A percentile compares a stretch with the other conserved stretches of the same genome.
These are phyloP conservation scores for Irpex lacteus DNA, from an alignment of 1,284 basidiomycete genomes.

Conservation along the genomic window DNA sequence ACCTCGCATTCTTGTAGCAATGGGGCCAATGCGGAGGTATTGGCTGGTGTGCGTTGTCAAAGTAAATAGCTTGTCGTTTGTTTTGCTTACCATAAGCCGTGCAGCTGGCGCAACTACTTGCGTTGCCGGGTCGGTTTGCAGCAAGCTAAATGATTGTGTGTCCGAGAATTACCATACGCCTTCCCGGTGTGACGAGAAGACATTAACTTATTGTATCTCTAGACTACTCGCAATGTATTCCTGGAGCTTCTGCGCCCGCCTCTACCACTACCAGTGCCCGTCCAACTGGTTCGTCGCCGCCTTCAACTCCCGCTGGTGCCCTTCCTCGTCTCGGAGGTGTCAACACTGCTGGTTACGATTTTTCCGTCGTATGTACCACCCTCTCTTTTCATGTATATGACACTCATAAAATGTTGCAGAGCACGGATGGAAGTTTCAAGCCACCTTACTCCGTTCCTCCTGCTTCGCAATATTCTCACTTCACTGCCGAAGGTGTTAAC, in stretches of 20 bases:
- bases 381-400: neutral
- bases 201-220: neutral
- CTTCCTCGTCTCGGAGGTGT: conserved; percentile 42
- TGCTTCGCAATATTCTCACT: conserved; percentile 40
- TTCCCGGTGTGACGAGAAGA: neutral
- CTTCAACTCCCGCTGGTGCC: conserved; percentile 11
- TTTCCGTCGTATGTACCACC: conserved; percentile 28
- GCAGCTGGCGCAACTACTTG: conserved; percentile 20
- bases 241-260: conserved; percentile 22
- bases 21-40: conserved; percentile 25
- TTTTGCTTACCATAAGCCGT: neutral
- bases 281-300: neutral
- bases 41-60: conserved; percentile 13
- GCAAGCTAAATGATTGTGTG: conserved; percentile 27
- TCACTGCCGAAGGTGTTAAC: conserved; percentile 43
- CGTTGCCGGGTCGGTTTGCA: conserved; percentile 30
- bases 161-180: neutral
- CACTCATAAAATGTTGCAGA: conserved; percentile 12
- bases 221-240: conserved; percentile 36
- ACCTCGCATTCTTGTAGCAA: conserved; percentile 11
- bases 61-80: neutral
- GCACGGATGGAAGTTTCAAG: conserved; percentile 42
- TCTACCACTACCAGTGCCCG: conserved; percentile 13
- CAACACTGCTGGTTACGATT: conserved; percentile 36
- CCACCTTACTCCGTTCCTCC: conserved; percentile 37